Conservation (phyloP, 192 early-diverging fungal genomes). For the Backusella liffmaniae region DNA sequence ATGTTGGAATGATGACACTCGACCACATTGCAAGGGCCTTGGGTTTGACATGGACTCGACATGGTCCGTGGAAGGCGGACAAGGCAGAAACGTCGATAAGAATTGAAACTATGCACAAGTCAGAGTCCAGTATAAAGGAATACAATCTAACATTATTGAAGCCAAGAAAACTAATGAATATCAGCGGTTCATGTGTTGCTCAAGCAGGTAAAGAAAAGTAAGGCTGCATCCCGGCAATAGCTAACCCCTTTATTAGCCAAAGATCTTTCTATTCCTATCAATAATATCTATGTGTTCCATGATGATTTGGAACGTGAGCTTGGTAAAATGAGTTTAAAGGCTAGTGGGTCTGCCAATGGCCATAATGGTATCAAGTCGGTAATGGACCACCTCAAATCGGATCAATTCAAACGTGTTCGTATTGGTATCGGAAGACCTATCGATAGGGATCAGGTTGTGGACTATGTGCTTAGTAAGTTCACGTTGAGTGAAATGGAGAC, state of each 20-base stretch:
- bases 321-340: constrained; percentile 60
- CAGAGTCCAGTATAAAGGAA: constrained; percentile 27
- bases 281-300: constrained; percentile 62
- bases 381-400: constrained; percentile 45
- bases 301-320: constrained; percentile 73
- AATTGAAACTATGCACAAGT: not conserved
- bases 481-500: constrained; percentile 44
- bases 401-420: constrained; percentile 58
- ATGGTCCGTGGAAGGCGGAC: constrained; percentile 28
- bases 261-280: constrained; percentile 41
- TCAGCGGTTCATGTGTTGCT: constrained; percentile 59
- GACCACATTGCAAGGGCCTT: constrained; percentile 50
- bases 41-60: constrained; percentile 42
- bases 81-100: not conserved
- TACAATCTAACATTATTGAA: constrained; percentile 57
- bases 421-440: constrained; percentile 70
- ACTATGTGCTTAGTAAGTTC: constrained; percentile 60
- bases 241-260: constrained; percentile 26
- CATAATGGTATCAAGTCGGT: constrained; percentile 78
- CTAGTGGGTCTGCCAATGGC: constrained; percentile 63
- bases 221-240: too few relatives aligned
- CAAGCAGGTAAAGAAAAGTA: constrained; percentile 50
- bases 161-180: constrained; percentile 66
- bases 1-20: constrained; percentile 69
- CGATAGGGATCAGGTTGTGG: constrained; percentile 42